These are phyloP conservation scores for Teratosphaeria viscida DNA, from an alignment of 2,329 filamentous ascomycete genomes.

Conservation along the genomic window DNA sequence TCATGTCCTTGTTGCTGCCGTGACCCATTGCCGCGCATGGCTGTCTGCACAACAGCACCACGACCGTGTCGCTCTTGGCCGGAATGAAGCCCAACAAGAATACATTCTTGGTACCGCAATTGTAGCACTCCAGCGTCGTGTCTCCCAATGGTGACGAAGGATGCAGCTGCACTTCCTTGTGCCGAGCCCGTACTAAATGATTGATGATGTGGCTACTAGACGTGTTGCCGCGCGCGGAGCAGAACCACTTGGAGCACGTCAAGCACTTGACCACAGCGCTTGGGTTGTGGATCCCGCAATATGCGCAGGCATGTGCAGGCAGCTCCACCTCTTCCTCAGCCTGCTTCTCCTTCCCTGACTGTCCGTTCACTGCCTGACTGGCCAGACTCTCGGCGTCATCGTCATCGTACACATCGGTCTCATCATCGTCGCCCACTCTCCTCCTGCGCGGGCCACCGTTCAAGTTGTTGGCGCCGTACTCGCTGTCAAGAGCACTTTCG, in stretches of 20 bases:
- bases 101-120: slow-evolving; percentile 98
- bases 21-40: slow-evolving; percentile 79
- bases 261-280: slow-evolving; percentile 94
- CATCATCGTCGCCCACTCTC: slow-evolving; percentile 79
- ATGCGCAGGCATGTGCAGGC: slow-evolving; percentile 91
- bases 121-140: slow-evolving; percentile 96
- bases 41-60: slow-evolving; percentile 91
- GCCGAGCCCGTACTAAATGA: slow-evolving; percentile 88
- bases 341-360: slow-evolving; percentile 35
- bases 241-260: slow-evolving; percentile 96
- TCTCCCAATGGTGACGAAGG: slow-evolving; percentile 87
- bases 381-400: slow-evolving; percentile 57
- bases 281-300: slow-evolving; percentile 92
- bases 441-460: slow-evolving; percentile 52
- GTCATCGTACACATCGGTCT: slow-evolving; percentile 73
- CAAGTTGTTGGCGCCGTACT: slow-evolving; percentile 46
- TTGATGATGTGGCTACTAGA: slow-evolving; percentile 98
- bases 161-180: slow-evolving; percentile 97
- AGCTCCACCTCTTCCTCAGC: slow-evolving; percentile 81
- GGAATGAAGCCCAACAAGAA: slow-evolving; percentile 97
- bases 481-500: slow-evolving; percentile 67
- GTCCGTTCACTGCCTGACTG: slow-evolving; percentile 61
- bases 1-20: slow-evolving; percentile 97
- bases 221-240: slow-evolving; percentile 90
- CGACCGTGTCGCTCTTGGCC: slow-evolving; percentile 95